Conservation (phyloP, 495 filamentous ascomycete species). For the Penicillium paradoxum region DNA sequence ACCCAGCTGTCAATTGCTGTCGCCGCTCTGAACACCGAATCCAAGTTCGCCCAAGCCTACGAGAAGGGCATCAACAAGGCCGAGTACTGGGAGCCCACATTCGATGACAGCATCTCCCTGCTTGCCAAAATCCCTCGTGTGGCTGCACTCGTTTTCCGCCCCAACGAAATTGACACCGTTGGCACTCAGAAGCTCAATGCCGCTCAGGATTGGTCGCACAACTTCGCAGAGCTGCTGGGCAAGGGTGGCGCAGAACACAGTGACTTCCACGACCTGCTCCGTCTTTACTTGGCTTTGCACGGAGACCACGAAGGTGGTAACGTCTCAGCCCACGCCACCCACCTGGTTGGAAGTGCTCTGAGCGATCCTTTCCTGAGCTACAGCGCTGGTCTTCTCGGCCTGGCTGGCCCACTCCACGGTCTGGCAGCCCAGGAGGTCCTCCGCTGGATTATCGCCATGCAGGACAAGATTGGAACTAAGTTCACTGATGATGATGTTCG, state of each 20-base stretch:
- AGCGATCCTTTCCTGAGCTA: slow-evolving; percentile 95
- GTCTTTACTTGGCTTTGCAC: slow-evolving; percentile 92
- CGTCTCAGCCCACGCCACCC: slow-evolving; percentile 94
- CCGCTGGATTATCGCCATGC: slow-evolving; percentile 93
- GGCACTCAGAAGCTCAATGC: slow-evolving; percentile 38
- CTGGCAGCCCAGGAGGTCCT: slow-evolving; percentile 96
- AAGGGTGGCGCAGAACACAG: slow-evolving; percentile 79
- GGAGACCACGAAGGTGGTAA: slow-evolving; percentile 98
- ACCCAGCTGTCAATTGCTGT: slow-evolving; percentile 95
- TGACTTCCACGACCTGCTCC: slow-evolving; percentile 91
- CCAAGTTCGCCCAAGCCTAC: slow-evolving; percentile 87
- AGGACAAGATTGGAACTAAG: slow-evolving; percentile 71
- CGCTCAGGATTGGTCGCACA: slow-evolving; percentile 94
- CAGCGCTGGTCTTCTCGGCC: slow-evolving; percentile 89
- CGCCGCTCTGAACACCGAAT: slow-evolving; percentile 86
- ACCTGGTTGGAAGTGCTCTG: slow-evolving; percentile 92
- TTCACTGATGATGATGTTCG: slow-evolving; percentile 76
- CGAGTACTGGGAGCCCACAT: slow-evolving; percentile 98
- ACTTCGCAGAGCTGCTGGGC: slow-evolving; percentile 94
- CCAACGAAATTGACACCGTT: slow-evolving; percentile 66
- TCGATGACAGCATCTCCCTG: slow-evolving; percentile 90
- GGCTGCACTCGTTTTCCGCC: slow-evolving; percentile 95
- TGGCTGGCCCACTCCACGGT: slow-evolving; percentile 91
- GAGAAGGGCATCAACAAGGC: slow-evolving; percentile 85
- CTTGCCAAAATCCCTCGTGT: slow-evolving; percentile 96